These are phyloP conservation scores for Pseudozyma pruni DNA, from an alignment of 1,284 basidiomycete genomes.

Conservation along the genomic window DNA sequence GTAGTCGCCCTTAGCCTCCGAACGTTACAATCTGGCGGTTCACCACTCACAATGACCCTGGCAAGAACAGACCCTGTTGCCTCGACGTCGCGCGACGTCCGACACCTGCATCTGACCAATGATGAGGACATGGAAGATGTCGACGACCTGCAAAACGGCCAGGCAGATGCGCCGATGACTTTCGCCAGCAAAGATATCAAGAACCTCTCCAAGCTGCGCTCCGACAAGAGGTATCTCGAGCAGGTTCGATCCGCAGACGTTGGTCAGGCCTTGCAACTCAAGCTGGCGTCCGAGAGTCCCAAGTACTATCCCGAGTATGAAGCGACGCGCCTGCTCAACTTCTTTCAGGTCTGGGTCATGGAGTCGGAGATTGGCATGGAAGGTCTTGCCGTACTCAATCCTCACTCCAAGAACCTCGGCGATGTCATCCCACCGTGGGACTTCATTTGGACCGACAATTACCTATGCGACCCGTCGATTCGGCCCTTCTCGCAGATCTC, in stretches of 20 bases:
- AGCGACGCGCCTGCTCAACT: conserved; percentile 5
- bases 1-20: too few relatives aligned
- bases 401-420: conserved; percentile 1
- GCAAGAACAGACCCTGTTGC: conserved; percentile 2
- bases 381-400: conserved; percentile 31
- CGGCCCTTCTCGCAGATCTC: conserved; percentile 7
- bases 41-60: too few relatives aligned
- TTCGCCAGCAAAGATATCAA: conserved; percentile 36
- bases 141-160: background rate
- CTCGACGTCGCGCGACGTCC: background rate
- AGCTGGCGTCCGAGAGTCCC: conserved; percentile 6
- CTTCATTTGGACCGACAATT: conserved; percentile 48
- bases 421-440: conserved; percentile 56
- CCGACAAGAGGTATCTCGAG: conserved; percentile 4
- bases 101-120: background rate
- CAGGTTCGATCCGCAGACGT: conserved; percentile 17
- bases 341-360: conserved; percentile 36
- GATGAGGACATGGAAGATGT: background rate
- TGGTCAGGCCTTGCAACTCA: conserved; percentile 31
- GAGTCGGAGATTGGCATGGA: conserved; percentile 28
- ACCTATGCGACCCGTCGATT: conserved; percentile 35
- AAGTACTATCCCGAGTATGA: conserved; percentile 14
- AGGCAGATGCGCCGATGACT: conserved; percentile 9
- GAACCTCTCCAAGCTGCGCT: conserved; percentile 23
- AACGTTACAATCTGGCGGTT: too few relatives aligned